phyloP scores from a whole-genome alignment of 2,329 filamentous ascomycete species.

The Apiospora pterosperma region DNA sequence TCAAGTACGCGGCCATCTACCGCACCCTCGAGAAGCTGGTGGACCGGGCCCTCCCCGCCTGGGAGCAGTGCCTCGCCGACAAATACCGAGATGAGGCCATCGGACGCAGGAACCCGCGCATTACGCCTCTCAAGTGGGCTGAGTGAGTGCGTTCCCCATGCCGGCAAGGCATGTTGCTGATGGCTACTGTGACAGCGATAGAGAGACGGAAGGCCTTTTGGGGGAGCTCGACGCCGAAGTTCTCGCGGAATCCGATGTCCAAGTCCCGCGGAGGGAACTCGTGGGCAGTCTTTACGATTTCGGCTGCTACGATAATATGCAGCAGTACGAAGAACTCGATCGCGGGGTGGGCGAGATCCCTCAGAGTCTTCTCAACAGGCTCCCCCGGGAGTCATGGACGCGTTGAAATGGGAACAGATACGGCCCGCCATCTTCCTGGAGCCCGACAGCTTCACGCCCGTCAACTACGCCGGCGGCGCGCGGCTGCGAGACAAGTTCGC shows the following conservation, averaged over 20 bases:
- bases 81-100: not conserved
- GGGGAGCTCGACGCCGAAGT: not conserved
- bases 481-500: not conserved
- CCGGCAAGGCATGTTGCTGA: not conserved
- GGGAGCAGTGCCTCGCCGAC: slow-evolving; percentile 30
- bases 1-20: slow-evolving; percentile 29
- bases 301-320: not conserved
- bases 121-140: not conserved
- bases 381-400: not conserved
- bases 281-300: not conserved
- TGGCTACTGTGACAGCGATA: not conserved
- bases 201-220: not conserved
- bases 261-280: not conserved
- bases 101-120: not conserved
- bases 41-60: slow-evolving; percentile 34
- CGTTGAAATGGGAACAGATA: not conserved
- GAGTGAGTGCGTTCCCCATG: not conserved
- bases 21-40: slow-evolving; percentile 32
- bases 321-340: not conserved
- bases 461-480: not conserved
- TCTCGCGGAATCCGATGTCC: not conserved
- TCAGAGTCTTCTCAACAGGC: not conserved
- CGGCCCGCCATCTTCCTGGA: slow-evolving; percentile 16
- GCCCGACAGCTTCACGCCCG: slow-evolving; percentile 5
- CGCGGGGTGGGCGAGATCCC: not conserved